Evolutionary conservation across 2,329 filamentous ascomycete species (phyloP), one percentile per base, ranked within the genome.

Genomic region (Stachybotrys chlorohalonatus): DNA sequence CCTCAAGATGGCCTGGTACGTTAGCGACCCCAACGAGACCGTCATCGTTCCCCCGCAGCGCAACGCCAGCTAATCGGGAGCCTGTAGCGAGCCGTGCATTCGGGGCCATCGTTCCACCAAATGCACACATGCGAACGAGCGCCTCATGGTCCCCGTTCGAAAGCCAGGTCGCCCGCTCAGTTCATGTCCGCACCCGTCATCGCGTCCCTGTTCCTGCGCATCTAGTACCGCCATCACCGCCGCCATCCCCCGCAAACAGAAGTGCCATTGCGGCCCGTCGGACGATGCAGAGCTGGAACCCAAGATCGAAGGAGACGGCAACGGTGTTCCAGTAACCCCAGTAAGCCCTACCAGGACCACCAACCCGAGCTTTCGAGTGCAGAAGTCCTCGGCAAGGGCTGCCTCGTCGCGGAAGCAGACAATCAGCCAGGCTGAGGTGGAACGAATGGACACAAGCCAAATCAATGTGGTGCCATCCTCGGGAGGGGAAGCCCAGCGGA

Each of bases 41-140:
- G 24, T 24, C 24, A 4, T 4, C 24, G 36, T 42, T 42, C 13
- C 36, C 5, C 13, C 13, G 46, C 30, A 30, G 17, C 36, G 24
- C 7, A 13, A 11, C 31, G 36, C 36, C 36, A 42, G 36, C 31
- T 52, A 49, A 50, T 31, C 39, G 31, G 42, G 30, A 47, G 15
- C 31, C 45, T 11, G 31, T 62, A 89, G 86, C 70, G 83, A 83
- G 75, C 85, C 86, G 64, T 89, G 86, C 67, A 89, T 89, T 62
- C 83, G 86, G 64, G 86, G 86, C 55, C 86, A 90, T 69, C 83
- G 86, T 62, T 89, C 86, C 32, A 88, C 86, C 53, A 88, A 87
- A 74, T 90, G 86, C 69, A 84, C 80, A 51, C 86, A 90, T 66
- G 78, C 76, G 57, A 77, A 78, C 59, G 85, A 88, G 62, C 81